Percentiles rank a stretch among this genome's conserved stretches.
Conservation (phyloP, 108 stramenopile species). For the Seminavis robusta region DNA sequence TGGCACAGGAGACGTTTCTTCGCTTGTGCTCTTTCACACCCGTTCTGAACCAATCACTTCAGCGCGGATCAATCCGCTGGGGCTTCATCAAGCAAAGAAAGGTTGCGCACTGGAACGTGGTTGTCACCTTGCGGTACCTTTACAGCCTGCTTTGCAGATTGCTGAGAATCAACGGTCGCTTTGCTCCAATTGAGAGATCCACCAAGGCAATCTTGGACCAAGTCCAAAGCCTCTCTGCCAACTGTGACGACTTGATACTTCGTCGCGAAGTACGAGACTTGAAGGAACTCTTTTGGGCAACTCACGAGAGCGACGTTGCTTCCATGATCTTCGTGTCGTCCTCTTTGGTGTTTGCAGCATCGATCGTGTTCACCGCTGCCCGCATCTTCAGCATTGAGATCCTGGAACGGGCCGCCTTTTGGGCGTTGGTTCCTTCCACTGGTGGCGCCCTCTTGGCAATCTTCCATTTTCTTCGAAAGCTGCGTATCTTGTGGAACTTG, state of each 20-base stretch:
- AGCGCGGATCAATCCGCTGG: conserved; percentile 15
- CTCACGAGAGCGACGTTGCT: conserved; percentile 20
- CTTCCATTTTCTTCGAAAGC: conserved; percentile 17
- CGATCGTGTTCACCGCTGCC: conserved; percentile 14
- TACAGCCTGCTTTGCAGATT: conserved; percentile 18
- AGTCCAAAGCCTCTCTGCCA: conserved; percentile 4
- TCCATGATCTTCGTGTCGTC: conserved; percentile 18
- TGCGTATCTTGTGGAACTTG: conserved; percentile 10
- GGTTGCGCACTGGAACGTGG: conserved; percentile 9
- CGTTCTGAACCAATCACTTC: conserved; percentile 16
- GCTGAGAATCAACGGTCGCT: neutral
- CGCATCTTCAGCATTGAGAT: conserved; percentile 8
- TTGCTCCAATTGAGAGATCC: conserved; percentile 17
- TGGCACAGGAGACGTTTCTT: too few species aligned
- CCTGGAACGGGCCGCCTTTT: conserved; percentile 1
- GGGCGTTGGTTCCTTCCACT: conserved; percentile 12
- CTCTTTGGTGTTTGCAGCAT: conserved; percentile 10
- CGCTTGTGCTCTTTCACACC: conserved; percentile 14
- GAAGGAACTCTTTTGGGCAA: conserved; percentile 23
- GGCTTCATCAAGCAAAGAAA: conserved; percentile 21
- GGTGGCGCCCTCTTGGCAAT: conserved; percentile 15
- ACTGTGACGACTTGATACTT: conserved; percentile 2
- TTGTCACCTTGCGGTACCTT: conserved; percentile 10
- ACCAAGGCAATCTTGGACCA: conserved; percentile 20
- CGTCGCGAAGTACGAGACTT: conserved; percentile 27